Evolutionary conservation across 495 filamentous ascomycete genomes (phyloP), one percentile per base, ranked within the genome.

Genomic region (Melanomma pulvis-pyrius): DNA sequence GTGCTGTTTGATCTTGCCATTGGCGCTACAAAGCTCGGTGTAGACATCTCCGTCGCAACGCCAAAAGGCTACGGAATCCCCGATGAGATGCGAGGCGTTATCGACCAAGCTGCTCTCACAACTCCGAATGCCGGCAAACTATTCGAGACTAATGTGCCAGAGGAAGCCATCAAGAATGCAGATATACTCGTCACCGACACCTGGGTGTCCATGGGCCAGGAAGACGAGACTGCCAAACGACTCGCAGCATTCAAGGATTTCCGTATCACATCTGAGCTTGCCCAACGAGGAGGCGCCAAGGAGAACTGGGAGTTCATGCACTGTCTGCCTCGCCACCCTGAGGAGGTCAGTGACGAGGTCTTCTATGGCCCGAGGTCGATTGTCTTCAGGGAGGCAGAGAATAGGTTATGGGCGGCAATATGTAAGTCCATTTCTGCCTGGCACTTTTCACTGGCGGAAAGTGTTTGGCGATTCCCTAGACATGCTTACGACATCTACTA

Each of bases 171-270:
- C 66, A 90, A 90, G 81, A 81, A 88, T 63, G 93, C 94, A 1
- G 90, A 98, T 71, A 82, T 98, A 46, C 79, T 98, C 21, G 90
- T 98, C 0, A 98, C 94, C 0, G 94, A 98, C 72, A 98, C 94
- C 9, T 98, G 93, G 93, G 83, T 96, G 12, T 96, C 91, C 0
- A 97, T 97, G 94, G 94, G 94, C 44, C 92, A 97, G 80, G 94
- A 98, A 78, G 86, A 82, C 49, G 92, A 97, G 79, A 80, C 86
- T 32, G 81, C 84, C 59, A 86, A 88, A 79, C 81, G 90, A 61
- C 71, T 97, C 64, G 85, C 87, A 77, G 91, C 87, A 28, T 98
- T 98, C 72, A 82, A 83, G 29, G 92, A 93, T 32, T 98, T 91
- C 77, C 93, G 97, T 75, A 88, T 98, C 68, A 96, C 92, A 2